A percentile compares a stretch with the other conserved stretches of the same genome.
These are phyloP conservation scores for Suhomyces faveliae DNA, from an alignment of 805 yeast species.

Conservation along the genomic window DNA sequence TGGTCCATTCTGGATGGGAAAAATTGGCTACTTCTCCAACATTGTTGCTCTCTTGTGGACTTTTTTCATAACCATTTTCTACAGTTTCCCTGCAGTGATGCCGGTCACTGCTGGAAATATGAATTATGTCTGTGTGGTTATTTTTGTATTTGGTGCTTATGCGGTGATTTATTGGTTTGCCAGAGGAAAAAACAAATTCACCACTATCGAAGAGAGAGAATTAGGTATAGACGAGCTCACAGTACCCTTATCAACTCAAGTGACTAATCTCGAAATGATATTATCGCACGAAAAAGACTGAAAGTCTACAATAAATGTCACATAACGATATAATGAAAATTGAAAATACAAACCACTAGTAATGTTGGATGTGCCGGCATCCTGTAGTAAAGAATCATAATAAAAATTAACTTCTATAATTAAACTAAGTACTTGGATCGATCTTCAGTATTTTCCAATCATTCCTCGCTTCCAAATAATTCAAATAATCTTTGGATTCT, in stretches of 20 bases:
- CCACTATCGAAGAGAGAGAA: slow-evolving; percentile 23
- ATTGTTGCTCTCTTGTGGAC: slow-evolving; percentile 56
- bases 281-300: slow-evolving; percentile 4
- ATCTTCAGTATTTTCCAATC: not conserved
- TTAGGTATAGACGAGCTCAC: slow-evolving; percentile 19
- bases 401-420: not conserved
- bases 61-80: slow-evolving; percentile 56
- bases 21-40: slow-evolving; percentile 51
- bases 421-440: no score
- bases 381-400: not conserved
- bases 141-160: slow-evolving; percentile 42
- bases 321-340: not conserved
- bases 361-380: not conserved
- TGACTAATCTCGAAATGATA: slow-evolving; percentile 21
- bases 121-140: slow-evolving; percentile 65
- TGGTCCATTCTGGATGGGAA: slow-evolving; percentile 70
- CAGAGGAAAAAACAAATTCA: slow-evolving; percentile 28
- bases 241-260: slow-evolving; percentile 23
- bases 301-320: not conserved
- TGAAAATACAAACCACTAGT: not conserved
- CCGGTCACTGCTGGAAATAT: slow-evolving; percentile 61
- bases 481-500: slow-evolving; percentile 6
- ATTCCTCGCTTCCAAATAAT: slow-evolving; percentile 1
- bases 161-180: slow-evolving; percentile 53
- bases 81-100: slow-evolving; percentile 61